phyloP scores from a whole-genome alignment of 805 yeast species.

The Brettanomyces naardenensis region DNA sequence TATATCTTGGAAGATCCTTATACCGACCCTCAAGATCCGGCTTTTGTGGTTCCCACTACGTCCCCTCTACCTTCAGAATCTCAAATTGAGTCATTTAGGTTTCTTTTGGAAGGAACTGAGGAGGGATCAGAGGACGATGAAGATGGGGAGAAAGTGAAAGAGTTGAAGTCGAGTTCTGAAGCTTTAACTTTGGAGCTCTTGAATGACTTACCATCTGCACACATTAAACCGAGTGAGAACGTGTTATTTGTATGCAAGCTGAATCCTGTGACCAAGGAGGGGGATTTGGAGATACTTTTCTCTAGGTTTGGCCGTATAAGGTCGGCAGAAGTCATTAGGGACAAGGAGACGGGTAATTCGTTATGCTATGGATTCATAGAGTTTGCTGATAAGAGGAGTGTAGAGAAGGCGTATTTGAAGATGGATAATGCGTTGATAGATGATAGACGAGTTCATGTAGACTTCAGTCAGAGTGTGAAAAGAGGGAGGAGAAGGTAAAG shows the following conservation, averaged over 20 bases:
- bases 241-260: slow-evolving; percentile 57
- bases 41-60: slow-evolving; percentile 11
- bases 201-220: slow-evolving; percentile 55
- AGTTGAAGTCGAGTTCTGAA: slow-evolving; percentile 35
- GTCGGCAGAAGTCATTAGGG: slow-evolving; percentile 45
- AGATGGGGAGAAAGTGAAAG: slow-evolving; percentile 13
- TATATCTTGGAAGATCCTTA: slow-evolving; percentile 49
- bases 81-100: slow-evolving; percentile 26
- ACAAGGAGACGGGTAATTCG: slow-evolving; percentile 38
- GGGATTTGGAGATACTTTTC: slow-evolving; percentile 48
- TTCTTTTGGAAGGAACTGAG: slow-evolving; percentile 16
- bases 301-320: slow-evolving; percentile 51
- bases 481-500: not conserved
- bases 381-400: slow-evolving; percentile 35
- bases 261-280: slow-evolving; percentile 53
- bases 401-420: slow-evolving; percentile 55
- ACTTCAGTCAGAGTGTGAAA: slow-evolving; percentile 52
- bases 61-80: slow-evolving; percentile 31
- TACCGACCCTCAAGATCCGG: slow-evolving; percentile 23
- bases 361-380: slow-evolving; percentile 61
- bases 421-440: slow-evolving; percentile 59
- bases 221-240: slow-evolving; percentile 51
- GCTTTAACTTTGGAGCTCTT: slow-evolving; percentile 56
- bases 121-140: slow-evolving; percentile 11
- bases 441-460: slow-evolving; percentile 56